phyloP scores from a whole-genome alignment of 2,329 filamentous ascomycete species.

The Pyrenochaeta sp. region DNA sequence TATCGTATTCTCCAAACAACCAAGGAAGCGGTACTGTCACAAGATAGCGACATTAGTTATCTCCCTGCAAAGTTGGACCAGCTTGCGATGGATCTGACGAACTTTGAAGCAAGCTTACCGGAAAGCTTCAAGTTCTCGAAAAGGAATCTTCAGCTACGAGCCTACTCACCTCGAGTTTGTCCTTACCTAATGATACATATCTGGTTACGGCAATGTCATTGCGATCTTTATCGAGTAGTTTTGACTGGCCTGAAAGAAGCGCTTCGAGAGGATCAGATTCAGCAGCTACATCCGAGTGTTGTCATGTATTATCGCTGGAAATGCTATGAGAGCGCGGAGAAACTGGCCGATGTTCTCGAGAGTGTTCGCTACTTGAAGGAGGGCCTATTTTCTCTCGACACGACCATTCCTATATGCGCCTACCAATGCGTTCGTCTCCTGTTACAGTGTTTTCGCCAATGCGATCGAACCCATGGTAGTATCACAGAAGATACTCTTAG shows the following conservation, averaged over 20 bases:
- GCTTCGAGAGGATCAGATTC: neutral
- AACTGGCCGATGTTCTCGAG: neutral
- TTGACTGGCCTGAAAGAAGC: conserved; percentile 6
- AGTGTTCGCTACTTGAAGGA: neutral
- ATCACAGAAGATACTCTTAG: neutral
- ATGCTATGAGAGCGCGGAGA: neutral
- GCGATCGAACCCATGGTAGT: neutral
- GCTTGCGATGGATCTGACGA: neutral
- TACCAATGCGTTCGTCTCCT: neutral
- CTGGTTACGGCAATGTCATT: conserved; percentile 4
- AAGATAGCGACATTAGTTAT: neutral
- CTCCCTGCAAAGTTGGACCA: neutral
- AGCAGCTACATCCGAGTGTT: neutral
- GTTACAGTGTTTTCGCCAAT: neutral
- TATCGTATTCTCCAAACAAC: conserved; percentile 5
- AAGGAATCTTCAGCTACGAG: conserved; percentile 2
- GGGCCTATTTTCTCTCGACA: neutral
- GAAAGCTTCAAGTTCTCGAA: neutral
- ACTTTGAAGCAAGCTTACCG: neutral
- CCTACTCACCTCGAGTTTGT: conserved; percentile 2
- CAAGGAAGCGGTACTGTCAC: conserved; percentile 2
- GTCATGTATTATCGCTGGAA: neutral
- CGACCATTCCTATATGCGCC: neutral
- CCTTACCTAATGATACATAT: conserved; percentile 3
- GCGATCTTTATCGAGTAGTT: conserved; percentile 4